Conservation (phyloP, 169 alveolate genomes). For the Plasmodium vinckei region DNA sequence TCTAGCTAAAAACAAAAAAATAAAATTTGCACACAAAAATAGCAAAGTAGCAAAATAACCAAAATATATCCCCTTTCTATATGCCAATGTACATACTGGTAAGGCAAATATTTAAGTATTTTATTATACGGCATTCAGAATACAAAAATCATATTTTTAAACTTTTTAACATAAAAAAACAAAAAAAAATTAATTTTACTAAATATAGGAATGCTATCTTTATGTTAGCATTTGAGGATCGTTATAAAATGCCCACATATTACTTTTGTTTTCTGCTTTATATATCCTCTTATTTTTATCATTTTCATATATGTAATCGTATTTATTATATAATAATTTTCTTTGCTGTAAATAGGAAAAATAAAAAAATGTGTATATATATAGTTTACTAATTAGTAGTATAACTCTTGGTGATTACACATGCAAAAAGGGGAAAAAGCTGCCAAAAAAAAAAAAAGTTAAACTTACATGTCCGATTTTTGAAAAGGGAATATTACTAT, state of each 20-base stretch:
- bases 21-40: no score
- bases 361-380: neutral
- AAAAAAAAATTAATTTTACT: constrained; percentile 5
- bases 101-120: no score
- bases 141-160: neutral
- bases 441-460: neutral
- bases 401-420: neutral
- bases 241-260: constrained; percentile 62
- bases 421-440: neutral
- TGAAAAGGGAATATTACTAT: constrained; percentile 62
- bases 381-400: neutral
- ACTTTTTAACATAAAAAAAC: no score
- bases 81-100: no score
- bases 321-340: constrained; percentile 34
- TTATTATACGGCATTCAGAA: no score
- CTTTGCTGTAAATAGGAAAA: constrained; percentile 29
- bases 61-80: no score
- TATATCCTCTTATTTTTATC: constrained; percentile 55
- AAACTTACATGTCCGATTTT: constrained; percentile 63
- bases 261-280: constrained; percentile 61
- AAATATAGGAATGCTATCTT: neutral
- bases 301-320: constrained; percentile 68
- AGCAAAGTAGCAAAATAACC: no score
- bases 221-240: constrained; percentile 75
- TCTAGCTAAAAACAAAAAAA: no score